Percentiles rank a stretch among this genome's conserved stretches.
Conservation (phyloP, 73 alveolate genomes). For the Tetrahymena elliotti region DNA sequence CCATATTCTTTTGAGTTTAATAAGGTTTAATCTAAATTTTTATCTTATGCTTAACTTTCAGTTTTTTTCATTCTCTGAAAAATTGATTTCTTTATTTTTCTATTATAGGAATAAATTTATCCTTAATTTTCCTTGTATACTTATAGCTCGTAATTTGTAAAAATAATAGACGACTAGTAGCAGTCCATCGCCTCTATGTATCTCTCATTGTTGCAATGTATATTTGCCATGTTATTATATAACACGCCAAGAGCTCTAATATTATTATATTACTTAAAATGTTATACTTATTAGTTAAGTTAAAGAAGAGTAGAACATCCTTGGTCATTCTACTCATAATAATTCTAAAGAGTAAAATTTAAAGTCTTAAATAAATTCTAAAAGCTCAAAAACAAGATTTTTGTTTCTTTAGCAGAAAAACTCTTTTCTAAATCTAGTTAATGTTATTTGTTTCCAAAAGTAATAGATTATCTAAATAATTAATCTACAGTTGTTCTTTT, state of each 20-base stretch:
- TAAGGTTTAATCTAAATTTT: background rate
- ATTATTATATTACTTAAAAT: background rate
- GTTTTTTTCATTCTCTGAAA: background rate
- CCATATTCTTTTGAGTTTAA: background rate
- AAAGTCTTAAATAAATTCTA: background rate
- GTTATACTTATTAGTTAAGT: background rate
- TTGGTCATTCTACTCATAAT: background rate
- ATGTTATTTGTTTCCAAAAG: background rate
- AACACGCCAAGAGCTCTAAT: background rate
- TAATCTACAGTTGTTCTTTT: background rate
- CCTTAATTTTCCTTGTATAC: background rate
- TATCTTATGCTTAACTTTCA: background rate
- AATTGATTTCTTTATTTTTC: background rate
- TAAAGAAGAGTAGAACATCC: background rate
- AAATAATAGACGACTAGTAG: background rate
- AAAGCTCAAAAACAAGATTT: background rate
- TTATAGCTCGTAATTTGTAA: background rate
- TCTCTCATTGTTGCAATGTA: background rate
- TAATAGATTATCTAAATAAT: background rate
- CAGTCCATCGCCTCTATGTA: background rate
- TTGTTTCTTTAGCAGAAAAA: background rate
- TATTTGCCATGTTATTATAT: background rate
- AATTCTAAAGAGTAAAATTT: background rate
- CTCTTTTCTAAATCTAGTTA: background rate
- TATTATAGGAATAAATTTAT: background rate